Percentiles rank a stretch among this genome's conserved stretches.
These are phyloP conservation scores for Phytopythium sindhum DNA, from an alignment of 352 stramenopile species.

Conservation along the genomic window DNA sequence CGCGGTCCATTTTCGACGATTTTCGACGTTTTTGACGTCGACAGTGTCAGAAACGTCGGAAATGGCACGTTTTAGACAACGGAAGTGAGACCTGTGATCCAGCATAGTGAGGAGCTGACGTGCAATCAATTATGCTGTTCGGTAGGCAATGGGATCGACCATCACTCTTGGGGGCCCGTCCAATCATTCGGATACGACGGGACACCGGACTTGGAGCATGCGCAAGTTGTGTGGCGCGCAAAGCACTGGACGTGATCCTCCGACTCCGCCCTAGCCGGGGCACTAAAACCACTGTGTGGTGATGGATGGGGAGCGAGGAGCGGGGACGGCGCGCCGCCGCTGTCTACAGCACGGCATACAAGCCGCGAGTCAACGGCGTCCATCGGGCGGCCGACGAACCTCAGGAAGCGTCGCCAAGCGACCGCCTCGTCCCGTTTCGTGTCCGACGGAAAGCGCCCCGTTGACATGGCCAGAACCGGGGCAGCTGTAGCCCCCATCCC, in stretches of 20 bases:
- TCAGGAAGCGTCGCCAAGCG: background rate
- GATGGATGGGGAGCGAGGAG: background rate
- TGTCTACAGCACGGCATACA: background rate
- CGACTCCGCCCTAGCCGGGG: too few relatives aligned
- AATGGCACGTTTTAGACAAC: too few relatives aligned
- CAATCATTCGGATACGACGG: constrained; percentile 3
- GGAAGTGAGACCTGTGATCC: background rate
- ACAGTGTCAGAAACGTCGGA: background rate
- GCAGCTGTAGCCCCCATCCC: background rate
- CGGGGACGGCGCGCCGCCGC: background rate
- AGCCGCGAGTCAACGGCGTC: background rate
- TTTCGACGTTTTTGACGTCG: too few relatives aligned
- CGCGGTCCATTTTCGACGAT: too few relatives aligned
- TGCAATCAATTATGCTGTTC: background rate
- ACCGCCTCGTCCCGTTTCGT: background rate
- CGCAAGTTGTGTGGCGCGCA: background rate
- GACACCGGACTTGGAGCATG: background rate
- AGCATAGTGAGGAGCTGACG: background rate
- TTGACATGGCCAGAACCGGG: background rate
- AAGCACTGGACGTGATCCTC: background rate
- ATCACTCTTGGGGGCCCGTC: background rate
- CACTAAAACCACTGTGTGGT: background rate
- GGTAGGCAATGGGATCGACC: background rate
- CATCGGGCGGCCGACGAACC: background rate
- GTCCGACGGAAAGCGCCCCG: background rate